A percentile compares a stretch with the other conserved stretches of the same genome.
Evolutionary conservation across 441 rosid species (phyloP).

Genomic region (Viola pubescens): DNA sequence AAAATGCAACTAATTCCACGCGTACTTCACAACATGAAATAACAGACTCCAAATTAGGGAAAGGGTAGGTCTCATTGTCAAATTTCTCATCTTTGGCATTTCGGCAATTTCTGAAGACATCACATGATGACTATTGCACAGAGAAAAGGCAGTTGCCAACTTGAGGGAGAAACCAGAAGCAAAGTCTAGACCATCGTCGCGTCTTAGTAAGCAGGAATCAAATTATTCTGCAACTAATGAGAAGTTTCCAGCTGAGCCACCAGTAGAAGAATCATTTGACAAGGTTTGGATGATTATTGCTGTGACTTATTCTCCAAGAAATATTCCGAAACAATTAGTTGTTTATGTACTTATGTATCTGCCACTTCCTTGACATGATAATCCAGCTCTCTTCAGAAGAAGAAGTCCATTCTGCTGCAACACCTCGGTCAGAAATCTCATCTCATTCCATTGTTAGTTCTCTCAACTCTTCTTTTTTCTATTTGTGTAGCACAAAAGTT

Average conservation of each 20-base stretch:
- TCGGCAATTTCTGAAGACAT: conserved; percentile 2
- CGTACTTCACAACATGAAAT: conserved; percentile 29
- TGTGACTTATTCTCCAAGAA: background rate
- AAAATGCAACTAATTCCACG: conserved; percentile 12
- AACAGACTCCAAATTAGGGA: conserved; percentile 6
- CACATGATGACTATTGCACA: conserved; percentile 12
- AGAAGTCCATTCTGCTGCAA: conserved; percentile 20
- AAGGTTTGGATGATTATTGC: conserved; percentile 31
- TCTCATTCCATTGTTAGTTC: conserved; percentile 21
- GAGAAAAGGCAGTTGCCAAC: conserved; percentile 21
- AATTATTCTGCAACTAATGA: conserved; percentile 24
- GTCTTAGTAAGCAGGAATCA: conserved; percentile 31
- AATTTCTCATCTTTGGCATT: background rate
- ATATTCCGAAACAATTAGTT: background rate
- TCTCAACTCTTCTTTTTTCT: background rate
- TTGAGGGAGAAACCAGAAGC: conserved; percentile 35
- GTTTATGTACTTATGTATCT: background rate
- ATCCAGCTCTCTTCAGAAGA: conserved; percentile 41
- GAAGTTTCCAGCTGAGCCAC: conserved; percentile 21
- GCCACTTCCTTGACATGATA: conserved; percentile 4
- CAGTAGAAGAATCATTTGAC: conserved; percentile 36
- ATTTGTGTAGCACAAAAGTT: background rate
- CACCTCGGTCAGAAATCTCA: conserved; percentile 19
- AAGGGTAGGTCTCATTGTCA: conserved; percentile 24
- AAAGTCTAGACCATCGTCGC: conserved; percentile 21